A percentile compares a stretch with the other conserved stretches of the same genome.
Conservation (phyloP, 2,329 filamentous ascomycete species). For the Berkeleyomyces rouxiae region DNA sequence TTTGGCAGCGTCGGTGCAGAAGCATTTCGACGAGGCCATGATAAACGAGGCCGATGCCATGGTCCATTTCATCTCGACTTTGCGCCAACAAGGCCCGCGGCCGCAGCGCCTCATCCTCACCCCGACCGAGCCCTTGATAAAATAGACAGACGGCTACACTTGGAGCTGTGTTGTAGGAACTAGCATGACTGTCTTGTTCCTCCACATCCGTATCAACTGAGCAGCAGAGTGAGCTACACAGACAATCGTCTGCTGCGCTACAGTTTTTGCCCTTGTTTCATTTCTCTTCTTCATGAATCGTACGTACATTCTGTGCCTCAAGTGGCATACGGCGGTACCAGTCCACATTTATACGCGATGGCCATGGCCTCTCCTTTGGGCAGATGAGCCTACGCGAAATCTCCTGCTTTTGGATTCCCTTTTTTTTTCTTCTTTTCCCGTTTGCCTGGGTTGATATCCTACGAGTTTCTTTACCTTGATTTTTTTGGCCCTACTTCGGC, state of each 20-base stretch:
- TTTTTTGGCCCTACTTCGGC: neutral
- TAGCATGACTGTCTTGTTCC: neutral
- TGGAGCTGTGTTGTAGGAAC: neutral
- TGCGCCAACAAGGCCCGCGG: constrained; percentile 22
- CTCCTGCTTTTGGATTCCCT: neutral
- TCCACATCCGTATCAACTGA: neutral
- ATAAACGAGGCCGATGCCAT: constrained; percentile 72
- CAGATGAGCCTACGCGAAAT: no score
- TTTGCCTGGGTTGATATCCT: neutral
- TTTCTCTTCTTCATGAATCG: neutral
- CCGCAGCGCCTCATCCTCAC: constrained; percentile 5
- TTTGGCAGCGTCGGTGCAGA: constrained; percentile 54
- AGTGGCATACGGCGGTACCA: neutral
- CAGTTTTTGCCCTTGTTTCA: constrained; percentile 3
- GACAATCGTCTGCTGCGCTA: constrained; percentile 6
- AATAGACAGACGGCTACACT: neutral
- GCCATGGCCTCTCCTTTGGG: neutral
- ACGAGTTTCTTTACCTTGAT: neutral
- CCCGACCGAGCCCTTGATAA: constrained; percentile 10
- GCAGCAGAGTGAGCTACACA: constrained; percentile 7
- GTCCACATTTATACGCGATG: neutral
- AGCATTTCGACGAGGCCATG: constrained; percentile 68
- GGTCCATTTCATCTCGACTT: constrained; percentile 60
- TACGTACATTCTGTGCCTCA: neutral
- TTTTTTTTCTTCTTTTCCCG: neutral